These are phyloP conservation scores for Crassisporium funariophilum DNA, from an alignment of 768 basidiomycete species.

Conservation along the genomic window DNA sequence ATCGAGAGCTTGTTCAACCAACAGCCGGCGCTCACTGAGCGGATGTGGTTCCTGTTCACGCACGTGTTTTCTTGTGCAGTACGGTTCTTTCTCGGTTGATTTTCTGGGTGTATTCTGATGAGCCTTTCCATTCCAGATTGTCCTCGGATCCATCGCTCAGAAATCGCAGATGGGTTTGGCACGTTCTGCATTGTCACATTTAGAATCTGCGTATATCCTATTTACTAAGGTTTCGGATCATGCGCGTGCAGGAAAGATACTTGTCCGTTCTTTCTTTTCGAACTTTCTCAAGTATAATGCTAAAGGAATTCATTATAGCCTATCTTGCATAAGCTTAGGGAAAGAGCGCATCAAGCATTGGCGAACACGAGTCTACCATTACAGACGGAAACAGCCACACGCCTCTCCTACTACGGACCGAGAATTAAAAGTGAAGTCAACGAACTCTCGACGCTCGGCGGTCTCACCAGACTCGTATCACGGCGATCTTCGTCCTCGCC, in stretches of 20 bases:
- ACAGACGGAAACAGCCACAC: constrained; percentile 23
- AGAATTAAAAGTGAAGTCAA: constrained; percentile 62
- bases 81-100: constrained; percentile 24
- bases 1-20: constrained; percentile 66
- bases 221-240: constrained; percentile 58
- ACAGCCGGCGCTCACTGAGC: constrained; percentile 64
- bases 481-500: constrained; percentile 51
- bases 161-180: constrained; percentile 67
- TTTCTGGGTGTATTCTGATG: constrained; percentile 3
- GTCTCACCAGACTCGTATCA: constrained; percentile 63
- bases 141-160: constrained; percentile 67
- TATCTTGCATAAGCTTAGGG: constrained; percentile 58
- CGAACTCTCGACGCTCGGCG: constrained; percentile 61
- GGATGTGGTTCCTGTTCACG: constrained; percentile 74
- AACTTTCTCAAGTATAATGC: not conserved
- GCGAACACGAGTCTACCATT: constrained; percentile 25
- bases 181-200: constrained; percentile 64
- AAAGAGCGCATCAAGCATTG: constrained; percentile 50
- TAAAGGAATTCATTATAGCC: constrained; percentile 40
- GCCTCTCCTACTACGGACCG: constrained; percentile 38
- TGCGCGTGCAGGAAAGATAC: constrained; percentile 56
- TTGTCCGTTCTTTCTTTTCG: constrained; percentile 43
- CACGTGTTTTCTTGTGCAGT: constrained; percentile 76
- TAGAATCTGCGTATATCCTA: constrained; percentile 62
- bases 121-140: constrained; percentile 46